Conservation (phyloP, 176 grass and related monocot species). For the Ensete ventricosum region DNA sequence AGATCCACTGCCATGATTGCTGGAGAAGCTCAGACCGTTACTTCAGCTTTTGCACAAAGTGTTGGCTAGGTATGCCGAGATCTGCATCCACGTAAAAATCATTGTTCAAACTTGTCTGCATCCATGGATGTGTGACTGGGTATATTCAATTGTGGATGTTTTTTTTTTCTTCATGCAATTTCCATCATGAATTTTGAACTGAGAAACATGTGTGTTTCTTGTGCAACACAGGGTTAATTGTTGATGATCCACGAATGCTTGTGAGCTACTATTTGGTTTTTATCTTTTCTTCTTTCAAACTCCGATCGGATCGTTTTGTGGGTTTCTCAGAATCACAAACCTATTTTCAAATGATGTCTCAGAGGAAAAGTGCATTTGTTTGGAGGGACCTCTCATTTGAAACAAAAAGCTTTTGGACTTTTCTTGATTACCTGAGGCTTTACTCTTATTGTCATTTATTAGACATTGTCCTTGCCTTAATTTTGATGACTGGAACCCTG, state of each 20-base stretch:
- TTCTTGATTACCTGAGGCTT: conserved; percentile 83
- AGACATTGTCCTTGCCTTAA: conserved; percentile 91
- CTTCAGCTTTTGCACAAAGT: conserved; percentile 72
- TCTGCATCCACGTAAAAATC: background rate
- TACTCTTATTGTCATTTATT: conserved; percentile 94
- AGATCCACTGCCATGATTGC: conserved; percentile 71
- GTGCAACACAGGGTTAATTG: conserved; percentile 48
- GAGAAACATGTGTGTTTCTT: background rate
- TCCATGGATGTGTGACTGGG: background rate
- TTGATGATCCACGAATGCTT: conserved; percentile 87
- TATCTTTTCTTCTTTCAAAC: conserved; percentile 87
- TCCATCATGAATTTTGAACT: conserved; percentile 2
- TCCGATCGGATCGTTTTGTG: conserved; percentile 66
- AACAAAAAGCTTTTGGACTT: conserved; percentile 99
- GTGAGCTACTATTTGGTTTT: conserved; percentile 91
- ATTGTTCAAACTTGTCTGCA: conserved; percentile 7
- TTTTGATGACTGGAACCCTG: conserved; percentile 93
- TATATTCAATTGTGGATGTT: background rate
- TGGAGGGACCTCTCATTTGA: conserved; percentile 97
- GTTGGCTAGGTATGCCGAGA: conserved; percentile 66
- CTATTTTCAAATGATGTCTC: conserved; percentile 59
- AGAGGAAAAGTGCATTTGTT: conserved; percentile 72
- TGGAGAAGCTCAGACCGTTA: conserved; percentile 67
- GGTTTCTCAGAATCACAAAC: conserved; percentile 86
- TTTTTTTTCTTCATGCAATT: background rate